Percentiles rank a stretch among this genome's conserved stretches.
Evolutionary conservation across 2,329 filamentous ascomycete species (phyloP).

Genomic region (Fusarium hainanense): DNA sequence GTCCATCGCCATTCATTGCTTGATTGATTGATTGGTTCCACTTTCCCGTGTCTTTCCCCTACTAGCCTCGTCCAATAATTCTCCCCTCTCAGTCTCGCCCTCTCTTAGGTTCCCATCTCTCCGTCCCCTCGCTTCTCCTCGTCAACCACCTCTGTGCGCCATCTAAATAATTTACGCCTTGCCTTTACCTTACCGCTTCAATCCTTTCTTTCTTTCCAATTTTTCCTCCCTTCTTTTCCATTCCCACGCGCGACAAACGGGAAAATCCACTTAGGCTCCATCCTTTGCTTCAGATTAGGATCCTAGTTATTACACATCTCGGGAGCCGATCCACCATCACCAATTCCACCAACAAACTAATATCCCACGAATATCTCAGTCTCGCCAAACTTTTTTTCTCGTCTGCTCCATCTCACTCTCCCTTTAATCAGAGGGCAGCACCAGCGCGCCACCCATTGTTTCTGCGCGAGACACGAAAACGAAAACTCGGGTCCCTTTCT

Average conservation of each 20-base stretch:
- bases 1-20: neutral
- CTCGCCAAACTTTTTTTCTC: neutral
- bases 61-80: slow-evolving; percentile 18
- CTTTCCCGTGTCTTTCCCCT: slow-evolving; percentile 12
- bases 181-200: neutral
- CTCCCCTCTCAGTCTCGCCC: neutral
- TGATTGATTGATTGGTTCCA: slow-evolving; percentile 25
- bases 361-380: slow-evolving; percentile 15
- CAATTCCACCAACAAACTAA: slow-evolving; percentile 28
- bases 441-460: slow-evolving; percentile 19
- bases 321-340: slow-evolving; percentile 28
- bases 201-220: slow-evolving; percentile 1
- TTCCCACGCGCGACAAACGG: slow-evolving; percentile 4
- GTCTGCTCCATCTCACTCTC: neutral
- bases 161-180: slow-evolving; percentile 15
- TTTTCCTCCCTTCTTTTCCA: neutral
- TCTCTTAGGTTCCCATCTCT: neutral
- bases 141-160: slow-evolving; percentile 25
- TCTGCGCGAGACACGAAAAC: slow-evolving; percentile 17
- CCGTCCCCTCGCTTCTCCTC: slow-evolving; percentile 23
- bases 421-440: slow-evolving; percentile 12
- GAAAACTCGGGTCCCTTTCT: neutral
- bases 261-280: slow-evolving; percentile 18
- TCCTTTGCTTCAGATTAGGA: neutral
- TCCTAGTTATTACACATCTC: slow-evolving; percentile 22